phyloP scores from a whole-genome alignment of 2,329 filamentous ascomycete genomes.

The Aspergillus arachidicola region DNA sequence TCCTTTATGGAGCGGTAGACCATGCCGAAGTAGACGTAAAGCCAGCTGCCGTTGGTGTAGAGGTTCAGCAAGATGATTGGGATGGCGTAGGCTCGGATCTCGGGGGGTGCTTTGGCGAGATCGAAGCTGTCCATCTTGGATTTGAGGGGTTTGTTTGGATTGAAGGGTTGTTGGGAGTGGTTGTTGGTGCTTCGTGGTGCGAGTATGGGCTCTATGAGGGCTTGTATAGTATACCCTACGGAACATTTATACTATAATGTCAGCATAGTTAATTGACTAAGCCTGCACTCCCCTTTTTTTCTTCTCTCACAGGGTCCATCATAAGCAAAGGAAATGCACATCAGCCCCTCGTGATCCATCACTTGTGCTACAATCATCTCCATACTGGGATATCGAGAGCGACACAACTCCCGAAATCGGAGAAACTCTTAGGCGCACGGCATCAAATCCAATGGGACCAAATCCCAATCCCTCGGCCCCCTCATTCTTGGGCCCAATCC shows the following conservation, averaged over 20 bases:
- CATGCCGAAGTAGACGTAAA: background rate
- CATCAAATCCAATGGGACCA: background rate
- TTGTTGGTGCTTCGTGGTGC: background rate
- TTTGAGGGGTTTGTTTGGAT: no score
- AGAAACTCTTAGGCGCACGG: background rate
- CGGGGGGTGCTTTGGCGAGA: background rate
- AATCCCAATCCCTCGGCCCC: background rate
- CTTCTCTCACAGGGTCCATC: no score
- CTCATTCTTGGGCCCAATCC: background rate
- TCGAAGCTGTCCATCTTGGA: background rate
- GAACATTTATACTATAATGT: no score
- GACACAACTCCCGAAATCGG: background rate
- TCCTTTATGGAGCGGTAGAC: background rate
- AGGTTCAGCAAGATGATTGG: background rate
- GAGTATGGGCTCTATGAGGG: no score
- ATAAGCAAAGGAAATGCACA: no score
- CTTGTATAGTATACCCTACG: no score
- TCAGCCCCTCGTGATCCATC: no score
- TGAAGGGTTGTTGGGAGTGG: background rate
- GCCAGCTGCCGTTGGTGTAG: background rate
- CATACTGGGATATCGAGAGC: no score
- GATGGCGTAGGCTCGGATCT: background rate
- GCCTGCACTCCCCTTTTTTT: no score
- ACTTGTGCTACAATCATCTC: no score
- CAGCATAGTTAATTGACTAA: no score